Evolutionary conservation across 2,329 filamentous ascomycete genomes (phyloP).

Genomic region (Aspergillus spinulosporus): DNA sequence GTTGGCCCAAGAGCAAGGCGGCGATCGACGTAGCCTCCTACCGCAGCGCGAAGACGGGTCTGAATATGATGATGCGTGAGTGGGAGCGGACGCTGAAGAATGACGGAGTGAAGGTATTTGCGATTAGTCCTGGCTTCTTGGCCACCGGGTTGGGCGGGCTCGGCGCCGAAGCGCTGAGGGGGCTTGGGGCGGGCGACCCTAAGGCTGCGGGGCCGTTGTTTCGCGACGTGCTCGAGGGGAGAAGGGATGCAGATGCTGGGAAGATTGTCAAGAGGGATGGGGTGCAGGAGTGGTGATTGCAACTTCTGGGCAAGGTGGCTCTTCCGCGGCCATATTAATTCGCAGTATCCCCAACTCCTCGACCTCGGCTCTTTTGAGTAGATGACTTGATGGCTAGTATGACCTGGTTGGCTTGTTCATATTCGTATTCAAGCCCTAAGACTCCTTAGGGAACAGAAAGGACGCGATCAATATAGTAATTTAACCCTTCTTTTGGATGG

Average conservation of each 20-base stretch:
- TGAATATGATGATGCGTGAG: constrained; percentile 54
- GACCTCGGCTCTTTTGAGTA: too few relatives aligned
- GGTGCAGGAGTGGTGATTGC: constrained; percentile 19
- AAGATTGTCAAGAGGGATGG: constrained; percentile 33
- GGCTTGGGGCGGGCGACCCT: constrained; percentile 35
- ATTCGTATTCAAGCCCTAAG: too few relatives aligned
- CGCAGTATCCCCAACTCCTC: too few relatives aligned
- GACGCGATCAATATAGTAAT: too few relatives aligned
- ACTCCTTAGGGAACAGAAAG: too few relatives aligned
- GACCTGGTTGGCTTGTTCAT: too few relatives aligned
- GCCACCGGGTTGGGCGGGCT: constrained; percentile 48
- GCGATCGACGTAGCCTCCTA: constrained; percentile 33
- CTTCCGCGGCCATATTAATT: too few relatives aligned
- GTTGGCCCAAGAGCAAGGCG: constrained; percentile 44
- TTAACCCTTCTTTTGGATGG: too few relatives aligned
- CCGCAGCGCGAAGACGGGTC: constrained; percentile 44
- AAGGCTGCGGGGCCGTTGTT: constrained; percentile 42
- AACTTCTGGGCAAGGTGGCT: too few relatives aligned
- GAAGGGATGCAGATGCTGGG: constrained; percentile 44
- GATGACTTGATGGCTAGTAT: too few relatives aligned
- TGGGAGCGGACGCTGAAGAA: constrained; percentile 46
- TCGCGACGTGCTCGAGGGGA: constrained; percentile 43
- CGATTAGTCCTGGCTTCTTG: constrained; percentile 51
- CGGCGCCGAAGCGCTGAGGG: constrained; percentile 27
- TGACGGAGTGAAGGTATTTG: constrained; percentile 55